Evolutionary conservation across 106 monocot species (phyloP).

Genomic region (Dendrobium huoshanense): DNA sequence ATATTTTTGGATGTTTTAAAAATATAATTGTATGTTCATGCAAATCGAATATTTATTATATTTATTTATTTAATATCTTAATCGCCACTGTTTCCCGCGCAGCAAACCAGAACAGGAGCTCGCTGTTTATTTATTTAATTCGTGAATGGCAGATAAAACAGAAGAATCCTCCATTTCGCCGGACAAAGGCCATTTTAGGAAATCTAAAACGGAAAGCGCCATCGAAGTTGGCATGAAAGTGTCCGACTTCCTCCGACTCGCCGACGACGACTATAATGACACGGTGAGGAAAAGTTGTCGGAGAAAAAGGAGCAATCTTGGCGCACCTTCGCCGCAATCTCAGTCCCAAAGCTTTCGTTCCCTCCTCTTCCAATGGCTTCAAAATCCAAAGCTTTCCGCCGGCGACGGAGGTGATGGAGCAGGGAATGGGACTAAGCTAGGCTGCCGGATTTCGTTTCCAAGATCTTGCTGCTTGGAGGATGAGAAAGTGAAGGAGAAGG

Average conservation of each 20-base stretch:
- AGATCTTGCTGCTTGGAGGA: not conserved
- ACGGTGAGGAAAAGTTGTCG: not conserved
- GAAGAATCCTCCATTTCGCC: too few relatives aligned
- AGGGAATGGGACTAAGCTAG: not conserved
- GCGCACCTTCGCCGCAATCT: not conserved
- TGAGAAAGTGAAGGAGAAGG: not conserved
- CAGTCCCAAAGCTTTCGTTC: not conserved
- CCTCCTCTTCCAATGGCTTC: not conserved
- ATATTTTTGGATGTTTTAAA: too few relatives aligned
- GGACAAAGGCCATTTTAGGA: too few relatives aligned
- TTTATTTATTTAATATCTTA: too few relatives aligned
- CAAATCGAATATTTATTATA: too few relatives aligned
- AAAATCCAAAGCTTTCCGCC: not conserved
- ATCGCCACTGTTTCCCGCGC: too few relatives aligned
- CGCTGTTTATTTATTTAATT: too few relatives aligned
- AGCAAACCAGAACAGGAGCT: too few relatives aligned
- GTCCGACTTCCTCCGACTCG: not conserved
- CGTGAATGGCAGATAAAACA: too few relatives aligned
- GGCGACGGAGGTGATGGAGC: not conserved
- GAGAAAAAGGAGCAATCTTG: not conserved
- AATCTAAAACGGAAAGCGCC: too few relatives aligned
- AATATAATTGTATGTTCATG: too few relatives aligned
- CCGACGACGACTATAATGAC: not conserved
- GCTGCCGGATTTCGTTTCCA: not conserved
- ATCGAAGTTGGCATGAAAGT: not conserved